Percentiles rank a stretch among this genome's conserved stretches.
Conservation (phyloP, 306 rosid genomes). For the Cucumis hystrix region DNA sequence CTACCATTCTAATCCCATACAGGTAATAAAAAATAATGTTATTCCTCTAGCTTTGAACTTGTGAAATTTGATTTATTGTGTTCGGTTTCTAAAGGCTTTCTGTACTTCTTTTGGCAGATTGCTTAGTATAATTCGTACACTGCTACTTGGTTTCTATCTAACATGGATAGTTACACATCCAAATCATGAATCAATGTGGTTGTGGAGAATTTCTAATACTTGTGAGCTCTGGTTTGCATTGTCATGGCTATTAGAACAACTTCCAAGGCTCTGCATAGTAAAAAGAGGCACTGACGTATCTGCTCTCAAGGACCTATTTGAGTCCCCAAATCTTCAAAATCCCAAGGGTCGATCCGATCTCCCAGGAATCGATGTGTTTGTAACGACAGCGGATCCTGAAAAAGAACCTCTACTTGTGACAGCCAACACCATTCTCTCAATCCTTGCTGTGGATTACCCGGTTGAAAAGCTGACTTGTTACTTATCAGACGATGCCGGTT, state of each 20-base stretch:
- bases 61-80: neutral
- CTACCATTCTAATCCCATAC: constrained; percentile 66
- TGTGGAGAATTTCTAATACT: constrained; percentile 71
- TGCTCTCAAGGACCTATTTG: constrained; percentile 54
- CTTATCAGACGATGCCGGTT: constrained; percentile 83
- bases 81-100: neutral
- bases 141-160: constrained; percentile 57
- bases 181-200: constrained; percentile 68
- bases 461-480: constrained; percentile 79
- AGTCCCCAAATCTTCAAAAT: constrained; percentile 62
- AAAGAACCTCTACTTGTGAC: constrained; percentile 88
- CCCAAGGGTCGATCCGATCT: constrained; percentile 78
- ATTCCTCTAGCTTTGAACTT: no score
- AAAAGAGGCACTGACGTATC: constrained; percentile 64
- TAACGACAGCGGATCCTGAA: constrained; percentile 79
- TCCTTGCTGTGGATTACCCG: constrained; percentile 71
- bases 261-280: constrained; percentile 72
- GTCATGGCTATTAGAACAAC: constrained; percentile 75
- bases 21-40: constrained; percentile 15
- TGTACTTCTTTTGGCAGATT: constrained; percentile 22
- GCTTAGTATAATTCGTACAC: constrained; percentile 45
- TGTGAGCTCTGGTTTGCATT: constrained; percentile 81
- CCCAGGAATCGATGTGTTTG: constrained; percentile 69
- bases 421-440: constrained; percentile 72
- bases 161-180: constrained; percentile 73